Evolutionary conservation across 2,329 filamentous ascomycete genomes (phyloP), one percentile per base, ranked within the genome.

Genomic region (Cadophora malorum): DNA sequence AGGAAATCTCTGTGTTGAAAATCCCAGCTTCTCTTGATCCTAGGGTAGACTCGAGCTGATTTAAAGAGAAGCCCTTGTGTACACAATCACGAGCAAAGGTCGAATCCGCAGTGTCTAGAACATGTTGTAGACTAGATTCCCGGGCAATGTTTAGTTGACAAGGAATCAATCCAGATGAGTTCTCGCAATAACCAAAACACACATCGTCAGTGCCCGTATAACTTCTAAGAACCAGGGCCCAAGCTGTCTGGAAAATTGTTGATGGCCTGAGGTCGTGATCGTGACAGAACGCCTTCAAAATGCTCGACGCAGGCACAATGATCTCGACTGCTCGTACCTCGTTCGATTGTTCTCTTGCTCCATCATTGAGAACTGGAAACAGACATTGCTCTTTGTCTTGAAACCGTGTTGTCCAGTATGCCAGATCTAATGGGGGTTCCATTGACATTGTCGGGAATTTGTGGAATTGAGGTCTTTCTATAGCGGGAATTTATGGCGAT

Each of bases 211-310:
- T 0, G 70, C 73, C 49, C 64, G 76, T 23, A 74, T 74, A 65
- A 81, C 80, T 68, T 81, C 84, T 10, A 75, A 75, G 2, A 16
- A 79, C 77, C 12, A 81, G 72, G 8, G 79, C 79, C 80, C 80
- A 82, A n/a, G 78, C 79, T 14, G 77, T 74, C 16, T 80, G 74
- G 1, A 79, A 76, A 16, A 80, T 56, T 53, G 77, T 80, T 10
- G 78, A 76, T 28, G 80, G 66, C 1, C 79, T 80, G 3, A 80
- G 71, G 0, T 75, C 72, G n/a, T 70, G 74, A 10, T 75, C 71
- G 41, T 81, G 79, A 65, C 83, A 85, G 5, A 78, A 73, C 21
- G 35, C 19, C 28, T 65, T 14, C 63, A 65, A 23, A 8, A 19
- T 41, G 41, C 38, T 31, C 8, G 21, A 35, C 5, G 38, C 7